Evolutionary conservation across 2,329 filamentous ascomycete species (phyloP), one percentile per base, ranked within the genome.

Genomic region (Macrophomina tecta): DNA sequence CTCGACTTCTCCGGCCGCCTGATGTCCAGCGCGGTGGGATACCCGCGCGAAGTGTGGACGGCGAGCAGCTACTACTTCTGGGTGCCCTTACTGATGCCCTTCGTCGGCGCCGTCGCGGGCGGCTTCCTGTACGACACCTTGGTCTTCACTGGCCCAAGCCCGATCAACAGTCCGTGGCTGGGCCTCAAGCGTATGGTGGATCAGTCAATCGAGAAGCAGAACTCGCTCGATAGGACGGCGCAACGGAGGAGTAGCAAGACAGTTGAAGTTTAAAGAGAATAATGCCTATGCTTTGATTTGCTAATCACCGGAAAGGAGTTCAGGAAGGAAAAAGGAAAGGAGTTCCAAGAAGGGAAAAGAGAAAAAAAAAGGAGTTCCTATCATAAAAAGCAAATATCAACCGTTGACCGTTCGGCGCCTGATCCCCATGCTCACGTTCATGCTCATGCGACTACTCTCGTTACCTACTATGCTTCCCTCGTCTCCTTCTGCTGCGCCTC

Each of bases 61-160:
- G 86, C 87, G 0, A 89, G 89, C 2, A 83, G 83, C 12, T 90
- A 91, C 73, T 93, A 91, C 73, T 92, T 92, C 74, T 92, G 89
- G 89, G 87, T 89, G 79, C 70, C 81, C 67, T 52, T 69, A 46
- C 38, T 30, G 32, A 84, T 89, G 2, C 90, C 90, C 0, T 91
- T 92, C 73, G 75, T 85, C 9, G 90, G 90, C 5, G 86, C 83
- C 71, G 76, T 82, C 0, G 86, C 90, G 69, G 89, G 90, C 3
- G 89, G 87, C 2, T 87, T 89, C 74, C 70, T 91, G 30, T 91
- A 91, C 73, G 89, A 91, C 74, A 73, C 86, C 1, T 86, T 91
- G 81, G 52, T 93, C 46, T 93, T 89, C 74, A 90, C 88, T 0
- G 90, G 90, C 3, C 77, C 89, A n/a, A 90, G 85, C 70, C 89